phyloP scores from a whole-genome alignment of 208 protist genomes.

The Trichomonas gallinae region DNA sequence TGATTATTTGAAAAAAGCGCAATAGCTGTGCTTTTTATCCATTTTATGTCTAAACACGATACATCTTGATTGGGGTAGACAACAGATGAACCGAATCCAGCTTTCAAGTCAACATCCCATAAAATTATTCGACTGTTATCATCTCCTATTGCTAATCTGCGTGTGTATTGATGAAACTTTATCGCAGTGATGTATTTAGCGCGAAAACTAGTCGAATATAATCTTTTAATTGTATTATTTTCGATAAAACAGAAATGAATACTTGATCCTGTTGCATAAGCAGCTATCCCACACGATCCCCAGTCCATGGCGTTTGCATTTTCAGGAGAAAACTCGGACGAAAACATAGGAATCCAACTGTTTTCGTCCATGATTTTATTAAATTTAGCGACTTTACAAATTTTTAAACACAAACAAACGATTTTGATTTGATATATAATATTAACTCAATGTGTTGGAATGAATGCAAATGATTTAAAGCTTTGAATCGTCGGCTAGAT shows the following conservation, averaged over 20 bases:
- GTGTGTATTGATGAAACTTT: not conserved
- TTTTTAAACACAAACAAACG: too few relatives aligned
- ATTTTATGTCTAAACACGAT: not conserved
- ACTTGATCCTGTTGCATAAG: not conserved
- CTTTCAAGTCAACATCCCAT: not conserved
- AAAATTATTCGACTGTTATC: not conserved
- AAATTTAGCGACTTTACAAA: too few relatives aligned
- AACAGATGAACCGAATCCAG: not conserved
- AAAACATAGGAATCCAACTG: not conserved
- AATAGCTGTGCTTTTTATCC: not conserved
- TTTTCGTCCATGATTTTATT: not conserved
- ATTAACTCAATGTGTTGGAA: too few relatives aligned
- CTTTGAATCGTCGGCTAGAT: too few relatives aligned
- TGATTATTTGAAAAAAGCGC: not conserved
- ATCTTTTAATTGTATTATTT: not conserved
- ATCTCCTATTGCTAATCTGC: not conserved
- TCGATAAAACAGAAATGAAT: not conserved
- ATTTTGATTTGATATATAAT: too few relatives aligned
- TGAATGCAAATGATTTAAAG: too few relatives aligned
- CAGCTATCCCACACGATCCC: not conserved
- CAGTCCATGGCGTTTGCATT: not conserved
- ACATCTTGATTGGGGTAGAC: not conserved
- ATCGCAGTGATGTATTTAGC: not conserved
- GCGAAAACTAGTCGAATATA: not conserved
- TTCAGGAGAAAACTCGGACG: not conserved